phyloP scores from a whole-genome alignment of 805 yeast genomes.

The Cephaloascus fragrans region DNA sequence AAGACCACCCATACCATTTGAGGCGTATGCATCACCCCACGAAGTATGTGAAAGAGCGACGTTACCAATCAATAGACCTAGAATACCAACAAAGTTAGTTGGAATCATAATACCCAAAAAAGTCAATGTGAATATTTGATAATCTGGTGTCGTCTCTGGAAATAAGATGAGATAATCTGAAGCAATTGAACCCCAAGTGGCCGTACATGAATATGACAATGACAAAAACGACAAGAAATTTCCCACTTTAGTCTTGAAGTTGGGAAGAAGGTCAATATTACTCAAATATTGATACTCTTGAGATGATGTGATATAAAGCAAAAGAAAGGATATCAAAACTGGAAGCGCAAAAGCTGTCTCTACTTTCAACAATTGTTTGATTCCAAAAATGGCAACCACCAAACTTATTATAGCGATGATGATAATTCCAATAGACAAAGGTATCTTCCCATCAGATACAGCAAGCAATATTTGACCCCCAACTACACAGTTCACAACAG shows the following conservation, averaged over 20 bases:
- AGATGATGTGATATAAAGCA: conserved; percentile 59
- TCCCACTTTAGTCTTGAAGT: conserved; percentile 42
- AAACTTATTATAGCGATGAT: conserved; percentile 59
- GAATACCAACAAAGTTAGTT: conserved; percentile 63
- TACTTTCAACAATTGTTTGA: conserved; percentile 56
- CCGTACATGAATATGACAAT: conserved; percentile 65
- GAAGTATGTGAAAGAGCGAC: conserved; percentile 47
- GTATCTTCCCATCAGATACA: conserved; percentile 54
- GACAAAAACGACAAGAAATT: conserved; percentile 65
- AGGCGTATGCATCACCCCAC: conserved; percentile 48
- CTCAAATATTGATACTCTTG: conserved; percentile 29
- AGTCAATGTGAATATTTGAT: conserved; percentile 48
- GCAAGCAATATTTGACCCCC: conserved; percentile 77
- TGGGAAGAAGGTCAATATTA: conserved; percentile 18
- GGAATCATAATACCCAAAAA: conserved; percentile 61
- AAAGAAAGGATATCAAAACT: conserved; percentile 53
- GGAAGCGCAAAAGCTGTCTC: conserved; percentile 65
- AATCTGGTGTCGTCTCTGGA: conserved; percentile 59
- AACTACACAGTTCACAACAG: conserved; percentile 80
- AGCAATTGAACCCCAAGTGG: conserved; percentile 86
- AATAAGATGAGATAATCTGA: conserved; percentile 76
- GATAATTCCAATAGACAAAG: conserved; percentile 65
- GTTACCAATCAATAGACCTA: conserved; percentile 61
- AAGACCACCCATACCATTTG: conserved; percentile 68
- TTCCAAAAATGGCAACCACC: conserved; percentile 68